Percentiles rank a stretch among this genome's conserved stretches.
Evolutionary conservation across 1,284 basidiomycete genomes (phyloP).

Genomic region (Dichomitus squalens): DNA sequence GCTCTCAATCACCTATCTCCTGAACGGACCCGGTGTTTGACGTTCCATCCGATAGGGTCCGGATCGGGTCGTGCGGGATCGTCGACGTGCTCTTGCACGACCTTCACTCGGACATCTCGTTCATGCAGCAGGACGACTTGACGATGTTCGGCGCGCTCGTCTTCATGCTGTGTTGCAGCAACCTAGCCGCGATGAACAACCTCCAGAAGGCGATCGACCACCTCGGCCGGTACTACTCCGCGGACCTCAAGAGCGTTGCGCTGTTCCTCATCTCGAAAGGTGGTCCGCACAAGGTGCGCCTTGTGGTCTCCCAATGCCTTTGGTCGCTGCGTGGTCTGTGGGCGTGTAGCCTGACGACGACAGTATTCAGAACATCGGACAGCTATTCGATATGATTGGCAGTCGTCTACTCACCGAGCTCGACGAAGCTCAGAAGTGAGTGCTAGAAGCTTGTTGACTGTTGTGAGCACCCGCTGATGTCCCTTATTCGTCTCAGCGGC

Average conservation of each 20-base stretch:
- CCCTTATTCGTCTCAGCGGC: conserved; percentile 48
- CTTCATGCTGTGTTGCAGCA: conserved; percentile 79
- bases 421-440: conserved; percentile 80
- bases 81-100: conserved; percentile 85
- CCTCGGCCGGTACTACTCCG: conserved; percentile 75
- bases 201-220: conserved; percentile 79
- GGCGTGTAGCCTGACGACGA: conserved; percentile 16
- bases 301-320: background rate
- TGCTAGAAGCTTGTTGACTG: conserved; percentile 4
- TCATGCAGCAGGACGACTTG: conserved; percentile 88
- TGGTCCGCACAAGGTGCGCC: conserved; percentile 57
- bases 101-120: conserved; percentile 57
- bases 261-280: conserved; percentile 80
- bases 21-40: background rate
- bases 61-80: conserved; percentile 82
- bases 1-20: background rate
- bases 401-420: conserved; percentile 79
- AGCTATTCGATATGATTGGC: conserved; percentile 81
- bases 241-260: conserved; percentile 82
- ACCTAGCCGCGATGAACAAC: conserved; percentile 60
- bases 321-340: background rate
- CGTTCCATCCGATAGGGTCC: conserved; percentile 46
- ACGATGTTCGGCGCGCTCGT: conserved; percentile 86
- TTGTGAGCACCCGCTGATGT: background rate
- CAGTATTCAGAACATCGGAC: conserved; percentile 67